Percentiles rank a stretch among this genome's conserved stretches.
These are phyloP conservation scores for Trichomonascus vanleenenianus DNA, from an alignment of 805 yeast species.

Conservation along the genomic window DNA sequence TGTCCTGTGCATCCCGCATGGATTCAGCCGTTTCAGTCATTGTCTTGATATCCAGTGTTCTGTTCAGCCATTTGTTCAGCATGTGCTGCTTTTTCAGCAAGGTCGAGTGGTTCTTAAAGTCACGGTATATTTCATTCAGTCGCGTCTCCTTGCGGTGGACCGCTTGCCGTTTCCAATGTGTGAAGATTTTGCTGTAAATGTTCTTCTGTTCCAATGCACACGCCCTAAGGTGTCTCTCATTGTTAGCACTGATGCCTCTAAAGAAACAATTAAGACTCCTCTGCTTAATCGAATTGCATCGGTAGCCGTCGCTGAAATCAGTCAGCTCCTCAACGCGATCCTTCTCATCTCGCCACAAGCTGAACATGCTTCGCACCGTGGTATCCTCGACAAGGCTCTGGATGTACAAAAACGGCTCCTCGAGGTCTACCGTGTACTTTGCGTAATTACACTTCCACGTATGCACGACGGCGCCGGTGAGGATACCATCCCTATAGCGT, in stretches of 20 bases:
- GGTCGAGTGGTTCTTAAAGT: neutral
- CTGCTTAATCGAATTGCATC: neutral
- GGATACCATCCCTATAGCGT: constrained; percentile 2
- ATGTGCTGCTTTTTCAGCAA: neutral
- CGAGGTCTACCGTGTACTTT: neutral
- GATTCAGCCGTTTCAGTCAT: neutral
- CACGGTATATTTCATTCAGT: neutral
- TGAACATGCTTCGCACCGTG: too few species aligned
- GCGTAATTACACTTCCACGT: neutral
- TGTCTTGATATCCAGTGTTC: neutral
- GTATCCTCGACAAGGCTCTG: too few species aligned
- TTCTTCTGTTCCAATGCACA: neutral
- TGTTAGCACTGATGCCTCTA: neutral
- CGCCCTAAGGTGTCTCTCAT: neutral
- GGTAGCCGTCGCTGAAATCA: neutral
- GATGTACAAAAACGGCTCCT: neutral
- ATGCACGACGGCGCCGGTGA: neutral
- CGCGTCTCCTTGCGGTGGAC: neutral
- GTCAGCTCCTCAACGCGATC: neutral
- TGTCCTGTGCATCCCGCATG: neutral
- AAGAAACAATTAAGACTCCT: neutral
- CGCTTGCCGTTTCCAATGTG: neutral
- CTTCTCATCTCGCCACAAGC: neutral
- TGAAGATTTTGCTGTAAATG: neutral
- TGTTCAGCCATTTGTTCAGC: constrained; percentile 7